Base-by-base conservation (phyloP, 345 rosid genomes). In the Eucalyptus dawsonii region DNA sequence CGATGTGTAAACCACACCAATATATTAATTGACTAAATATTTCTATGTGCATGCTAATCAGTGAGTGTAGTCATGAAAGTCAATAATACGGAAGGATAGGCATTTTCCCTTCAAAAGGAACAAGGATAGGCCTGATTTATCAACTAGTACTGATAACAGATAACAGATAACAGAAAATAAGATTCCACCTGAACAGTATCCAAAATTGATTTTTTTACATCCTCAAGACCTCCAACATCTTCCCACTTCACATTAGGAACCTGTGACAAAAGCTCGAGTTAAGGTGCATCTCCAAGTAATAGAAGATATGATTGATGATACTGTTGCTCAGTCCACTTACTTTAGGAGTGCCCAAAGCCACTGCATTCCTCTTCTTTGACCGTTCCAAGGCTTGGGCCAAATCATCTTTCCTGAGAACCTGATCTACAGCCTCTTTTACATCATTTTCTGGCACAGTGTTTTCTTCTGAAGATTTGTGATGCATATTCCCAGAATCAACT, bases 181-280 rank as follows among this genome's bases (percentile, higher is more conserved):
- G 87, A 88, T 45, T 89, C 17, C 56, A 94, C 97, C 97, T 95
- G 99, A 92, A 98, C 99, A 80, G 99, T 97, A 92, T 98, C 99
- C 91, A 98, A 88, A 91, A 97, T 97, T 87, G 99, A 96, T 89
- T 94, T 93, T 93, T 98, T 98, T 89, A 97, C 99, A 87, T 98
- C 99, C 93, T 97, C 99, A 80, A 98, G 98, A 80, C 99, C 99
- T 87, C 99, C 99, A 56, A 98, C 98, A 93, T 97, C 99, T 90
- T 98, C 99, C 99, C 98, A 98, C 92, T 95, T 97, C 92, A 98
- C 98, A 91, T 96, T 92, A 83, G 98, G 99, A 92, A 98, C 97
- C 99, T 97, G 91, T 13, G 25, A 60, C 80, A 69, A 9, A 86
- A 86, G 88, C 89, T 45, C 25, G 4, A 69, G 16, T 29, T 69